Base-by-base conservation (phyloP, 495 filamentous ascomycete species). In the Trypethelium eluteriae region DNA sequence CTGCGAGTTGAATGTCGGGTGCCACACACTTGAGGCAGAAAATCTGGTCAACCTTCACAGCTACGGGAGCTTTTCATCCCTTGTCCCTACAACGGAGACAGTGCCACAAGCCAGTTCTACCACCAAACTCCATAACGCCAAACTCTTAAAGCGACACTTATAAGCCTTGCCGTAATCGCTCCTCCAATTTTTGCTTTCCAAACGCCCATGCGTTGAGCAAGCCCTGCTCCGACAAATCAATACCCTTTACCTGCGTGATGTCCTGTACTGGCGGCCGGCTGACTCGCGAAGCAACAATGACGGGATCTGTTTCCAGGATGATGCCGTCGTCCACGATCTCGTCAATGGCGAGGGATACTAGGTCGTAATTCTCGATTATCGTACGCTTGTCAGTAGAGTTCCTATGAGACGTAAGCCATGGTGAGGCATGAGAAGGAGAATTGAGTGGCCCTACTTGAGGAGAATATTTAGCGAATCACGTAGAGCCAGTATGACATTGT, bases 311-410 rank as follows among this genome's bases (percentile, higher is more conserved):
- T 80, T 99, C 94, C 12, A 99, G 83, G 69, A 98, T 92, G 69
- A 99, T 92, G 39, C 94, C 94, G 70, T 98, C 94, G 76, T 98
- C 94, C 39, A 96, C 87, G 65, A 96, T 91, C 77, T 99, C 94
- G 77, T 99, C 94, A 65, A 98, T 89, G 53, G 93, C 89, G 32
- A 99, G 82, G 32, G 92, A 89, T 65, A 96, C 89, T 9, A 76
- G 83, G 74, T 98, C 94, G 81, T 97, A 98, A 83, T 97, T 96
- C 79, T 99, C 94, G 73, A 97, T 86, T 68, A 98, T 90, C 10
- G 93, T 98, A 68, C 94, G 90, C 82, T 96, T 96, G 81, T 99
- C 94, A 64, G 92, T 92, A 35, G 91, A 90, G 78, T 93, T 93
- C 77, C 89, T 93, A 68, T 2, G 11, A n/a, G 25, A 64, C 38